Evolutionary conservation across 805 yeast genomes (phyloP), one percentile per base, ranked within the genome.

Genomic region (Sugiyamaella smithiae): DNA sequence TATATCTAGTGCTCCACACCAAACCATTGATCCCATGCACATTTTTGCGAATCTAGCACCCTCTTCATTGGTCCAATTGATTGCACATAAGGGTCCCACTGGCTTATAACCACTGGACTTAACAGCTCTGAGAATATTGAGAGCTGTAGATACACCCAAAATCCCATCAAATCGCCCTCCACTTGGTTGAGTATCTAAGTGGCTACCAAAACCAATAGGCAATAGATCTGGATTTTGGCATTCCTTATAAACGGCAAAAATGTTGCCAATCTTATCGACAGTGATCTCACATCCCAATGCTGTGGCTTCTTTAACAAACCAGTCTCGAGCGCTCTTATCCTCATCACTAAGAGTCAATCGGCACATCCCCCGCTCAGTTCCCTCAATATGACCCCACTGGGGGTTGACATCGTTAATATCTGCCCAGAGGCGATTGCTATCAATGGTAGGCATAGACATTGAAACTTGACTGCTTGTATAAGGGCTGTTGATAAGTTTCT

Each of bases 101-200:
- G 88, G 86, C 8, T 69, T 71, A 57, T 67, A 74, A 37, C 71
- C 68, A 61, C 79, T 78, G 16, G 78, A 85, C 49, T 79, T 76
- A 59, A 83, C 65, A 3, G 87, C 81, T 52, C 86, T 68, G 55
- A 83, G 63, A 3, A 83, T 80, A 63, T 83, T 87, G 41, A 83
- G 66, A 1, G 85, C 87, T 7, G 82, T 64, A 40, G 81, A 64
- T 3, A 83, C 88, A 19, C 88, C 88, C 32, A 73, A 69, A 36
- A 83, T 78, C 40, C 88, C 88, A 58, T 83, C 88, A 57, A 83
- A 83, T 51, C 86, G 71, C 9, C 88, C 88, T 29, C 88, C 88
- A 6, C 83, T 80, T 25, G 88, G 88, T 63, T 83, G 88, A 0
- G 88, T 83, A 57, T 83, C 88, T 49, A 83, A 66, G 63, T 83